phyloP scores from a whole-genome alignment of 73 alveolate genomes.

The Breviolum minutum region DNA sequence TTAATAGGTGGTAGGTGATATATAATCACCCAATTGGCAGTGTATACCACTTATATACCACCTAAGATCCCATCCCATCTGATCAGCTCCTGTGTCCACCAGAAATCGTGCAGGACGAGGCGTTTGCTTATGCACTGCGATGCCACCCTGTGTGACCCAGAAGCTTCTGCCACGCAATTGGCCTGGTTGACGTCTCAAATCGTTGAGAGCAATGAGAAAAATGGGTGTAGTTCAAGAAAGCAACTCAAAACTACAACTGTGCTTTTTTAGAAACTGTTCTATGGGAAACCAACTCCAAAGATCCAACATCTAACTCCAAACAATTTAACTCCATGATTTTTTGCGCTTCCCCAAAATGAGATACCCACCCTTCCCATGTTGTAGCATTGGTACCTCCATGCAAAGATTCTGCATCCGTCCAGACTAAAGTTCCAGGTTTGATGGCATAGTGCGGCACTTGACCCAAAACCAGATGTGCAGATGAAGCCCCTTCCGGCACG shows the following conservation, averaged over 20 bases:
- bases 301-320: no score
- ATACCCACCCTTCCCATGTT: no score
- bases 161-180: constrained; percentile 30
- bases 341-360: no score
- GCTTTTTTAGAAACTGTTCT: no score
- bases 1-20: no score
- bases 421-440: constrained; percentile 54
- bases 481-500: constrained; percentile 64
- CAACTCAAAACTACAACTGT: no score
- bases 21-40: no score
- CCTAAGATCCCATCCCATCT: neutral
- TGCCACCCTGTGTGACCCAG: constrained; percentile 87
- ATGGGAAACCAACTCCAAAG: no score
- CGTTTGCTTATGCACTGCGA: constrained; percentile 77
- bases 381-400: neutral
- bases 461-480: constrained; percentile 64
- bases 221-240: no score
- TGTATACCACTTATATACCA: no score
- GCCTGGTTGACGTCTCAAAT: neutral
- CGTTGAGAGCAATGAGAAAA: no score
- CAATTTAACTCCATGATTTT: no score
- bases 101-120: constrained; percentile 77
- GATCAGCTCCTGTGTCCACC: constrained; percentile 66
- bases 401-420: constrained; percentile 37
- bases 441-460: constrained; percentile 81